Conservation (phyloP, 2,329 filamentous ascomycete species). For the Aspergillus niger region DNA sequence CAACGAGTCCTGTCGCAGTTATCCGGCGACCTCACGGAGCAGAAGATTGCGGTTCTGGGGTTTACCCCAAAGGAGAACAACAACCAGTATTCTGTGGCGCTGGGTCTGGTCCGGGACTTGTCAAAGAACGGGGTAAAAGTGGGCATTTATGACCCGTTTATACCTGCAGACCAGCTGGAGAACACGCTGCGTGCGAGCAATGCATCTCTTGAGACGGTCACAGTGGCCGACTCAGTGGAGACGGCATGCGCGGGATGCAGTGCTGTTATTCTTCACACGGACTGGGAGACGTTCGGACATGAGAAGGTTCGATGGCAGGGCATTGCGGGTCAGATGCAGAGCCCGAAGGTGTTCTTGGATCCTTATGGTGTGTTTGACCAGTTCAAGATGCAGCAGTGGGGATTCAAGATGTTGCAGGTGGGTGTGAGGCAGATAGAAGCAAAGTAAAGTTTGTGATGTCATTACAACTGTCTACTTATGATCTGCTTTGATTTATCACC, state of each 20-base stretch:
- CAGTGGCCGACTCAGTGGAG: constrained; percentile 13
- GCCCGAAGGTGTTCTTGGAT: constrained; percentile 13
- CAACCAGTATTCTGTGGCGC: not conserved
- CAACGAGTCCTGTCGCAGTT: constrained; percentile 4
- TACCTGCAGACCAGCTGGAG: constrained; percentile 2
- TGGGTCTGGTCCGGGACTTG: constrained; percentile 11
- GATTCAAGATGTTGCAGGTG: constrained; percentile 16
- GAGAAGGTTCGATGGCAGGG: constrained; percentile 14
- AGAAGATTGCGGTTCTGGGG: constrained; percentile 14
- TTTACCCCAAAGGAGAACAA: constrained; percentile 5
- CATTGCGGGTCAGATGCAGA: constrained; percentile 13
- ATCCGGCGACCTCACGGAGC: not conserved
- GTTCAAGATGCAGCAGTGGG: constrained; percentile 19
- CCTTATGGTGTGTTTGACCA: constrained; percentile 12
- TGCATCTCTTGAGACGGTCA: constrained; percentile 8
- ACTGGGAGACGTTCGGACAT: constrained; percentile 11
- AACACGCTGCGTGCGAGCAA: constrained; percentile 1
- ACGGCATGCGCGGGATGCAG: constrained; percentile 15
- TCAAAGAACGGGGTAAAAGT: constrained; percentile 10
- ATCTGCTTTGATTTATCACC: no score
- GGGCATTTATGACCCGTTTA: constrained; percentile 9
- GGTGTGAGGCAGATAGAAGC: constrained; percentile 8
- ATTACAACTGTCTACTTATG: not conserved
- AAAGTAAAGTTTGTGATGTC: not conserved
- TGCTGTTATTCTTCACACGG: constrained; percentile 14